These are phyloP conservation scores for Aspergillus intermedius DNA, from an alignment of 2,329 filamentous ascomycete species.

Conservation along the genomic window DNA sequence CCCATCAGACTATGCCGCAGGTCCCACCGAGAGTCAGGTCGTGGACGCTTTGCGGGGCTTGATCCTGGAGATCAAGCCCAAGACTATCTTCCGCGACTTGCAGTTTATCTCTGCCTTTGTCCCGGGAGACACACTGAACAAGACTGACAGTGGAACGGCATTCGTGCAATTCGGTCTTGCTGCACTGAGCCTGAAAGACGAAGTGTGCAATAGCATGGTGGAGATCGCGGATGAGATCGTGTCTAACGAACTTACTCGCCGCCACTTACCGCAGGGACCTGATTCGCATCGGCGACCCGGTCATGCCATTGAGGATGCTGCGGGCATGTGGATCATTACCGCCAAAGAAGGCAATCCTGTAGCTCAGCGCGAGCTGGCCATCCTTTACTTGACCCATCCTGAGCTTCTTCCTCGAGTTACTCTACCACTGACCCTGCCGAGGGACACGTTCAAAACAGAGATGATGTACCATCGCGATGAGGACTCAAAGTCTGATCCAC, in stretches of 20 bases:
- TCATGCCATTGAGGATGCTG: constrained; percentile 61
- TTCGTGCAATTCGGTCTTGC: constrained; percentile 89
- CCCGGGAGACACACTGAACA: constrained; percentile 51
- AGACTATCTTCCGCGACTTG: constrained; percentile 72
- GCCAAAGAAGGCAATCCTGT: constrained; percentile 85
- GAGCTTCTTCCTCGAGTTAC: constrained; percentile 75
- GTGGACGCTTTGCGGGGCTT: constrained; percentile 61
- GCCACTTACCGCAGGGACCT: constrained; percentile 22
- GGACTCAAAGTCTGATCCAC: constrained; percentile 68
- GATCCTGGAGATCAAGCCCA: constrained; percentile 65
- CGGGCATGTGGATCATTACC: constrained; percentile 83
- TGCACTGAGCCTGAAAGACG: constrained; percentile 79
- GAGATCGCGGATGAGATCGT: constrained; percentile 65
- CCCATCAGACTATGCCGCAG: constrained; percentile 42
- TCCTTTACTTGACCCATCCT: constrained; percentile 88
- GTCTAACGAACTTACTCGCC: constrained; percentile 45
- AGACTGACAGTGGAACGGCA: constrained; percentile 60
- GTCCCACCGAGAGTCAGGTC: constrained; percentile 56
- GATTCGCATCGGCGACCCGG: constrained; percentile 25
- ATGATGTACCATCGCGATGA: constrained; percentile 63
- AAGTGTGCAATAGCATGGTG: constrained; percentile 79
- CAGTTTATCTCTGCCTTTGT: constrained; percentile 63
- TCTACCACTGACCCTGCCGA: constrained; percentile 72
- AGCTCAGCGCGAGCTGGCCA: constrained; percentile 85
- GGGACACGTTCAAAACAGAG: constrained; percentile 84